Percentiles rank a stretch among this genome's conserved stretches.
Conservation (phyloP, 1,284 basidiomycete genomes). For the Bondarzewia mesenterica region DNA sequence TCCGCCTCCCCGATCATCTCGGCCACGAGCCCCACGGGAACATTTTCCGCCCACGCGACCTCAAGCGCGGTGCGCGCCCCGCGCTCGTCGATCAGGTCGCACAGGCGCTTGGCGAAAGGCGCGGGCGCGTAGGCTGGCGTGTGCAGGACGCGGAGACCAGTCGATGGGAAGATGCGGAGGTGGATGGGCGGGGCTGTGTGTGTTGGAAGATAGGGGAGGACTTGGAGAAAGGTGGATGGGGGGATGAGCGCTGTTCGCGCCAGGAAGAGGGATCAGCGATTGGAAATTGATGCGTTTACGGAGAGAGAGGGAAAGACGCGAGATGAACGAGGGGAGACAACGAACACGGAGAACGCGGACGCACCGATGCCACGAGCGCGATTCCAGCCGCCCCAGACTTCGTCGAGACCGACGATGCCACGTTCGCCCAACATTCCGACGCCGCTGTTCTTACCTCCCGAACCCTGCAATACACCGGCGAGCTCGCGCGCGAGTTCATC, state of each 20-base stretch:
- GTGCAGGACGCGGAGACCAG: conserved; percentile 77
- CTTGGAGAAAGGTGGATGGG: conserved; percentile 74
- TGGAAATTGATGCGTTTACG: not conserved
- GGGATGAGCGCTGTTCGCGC: conserved; percentile 68
- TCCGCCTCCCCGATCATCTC: conserved; percentile 76
- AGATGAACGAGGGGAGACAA: not conserved
- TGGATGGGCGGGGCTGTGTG: conserved; percentile 67
- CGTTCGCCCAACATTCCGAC: conserved; percentile 56
- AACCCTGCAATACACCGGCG: conserved; percentile 61
- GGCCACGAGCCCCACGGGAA: conserved; percentile 63
- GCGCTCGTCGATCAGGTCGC: conserved; percentile 32
- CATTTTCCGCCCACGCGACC: conserved; percentile 57
- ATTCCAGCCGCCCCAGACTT: conserved; percentile 98
- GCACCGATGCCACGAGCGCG: conserved; percentile 87
- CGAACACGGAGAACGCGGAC: conserved; percentile 23
- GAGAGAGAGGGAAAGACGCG: conserved; percentile 2
- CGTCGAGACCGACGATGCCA: conserved; percentile 85
- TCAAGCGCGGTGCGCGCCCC: conserved; percentile 49
- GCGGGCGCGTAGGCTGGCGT: conserved; percentile 66
- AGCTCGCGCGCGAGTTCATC: conserved; percentile 83
- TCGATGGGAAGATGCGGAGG: conserved; percentile 56
- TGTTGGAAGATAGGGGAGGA: conserved; percentile 58
- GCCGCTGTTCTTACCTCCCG: conserved; percentile 22
- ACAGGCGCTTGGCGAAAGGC: conserved; percentile 60
- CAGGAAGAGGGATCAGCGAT: not conserved